These are phyloP conservation scores for Phoma sp. DNA, from an alignment of 2,329 filamentous ascomycete species.

Conservation along the genomic window DNA sequence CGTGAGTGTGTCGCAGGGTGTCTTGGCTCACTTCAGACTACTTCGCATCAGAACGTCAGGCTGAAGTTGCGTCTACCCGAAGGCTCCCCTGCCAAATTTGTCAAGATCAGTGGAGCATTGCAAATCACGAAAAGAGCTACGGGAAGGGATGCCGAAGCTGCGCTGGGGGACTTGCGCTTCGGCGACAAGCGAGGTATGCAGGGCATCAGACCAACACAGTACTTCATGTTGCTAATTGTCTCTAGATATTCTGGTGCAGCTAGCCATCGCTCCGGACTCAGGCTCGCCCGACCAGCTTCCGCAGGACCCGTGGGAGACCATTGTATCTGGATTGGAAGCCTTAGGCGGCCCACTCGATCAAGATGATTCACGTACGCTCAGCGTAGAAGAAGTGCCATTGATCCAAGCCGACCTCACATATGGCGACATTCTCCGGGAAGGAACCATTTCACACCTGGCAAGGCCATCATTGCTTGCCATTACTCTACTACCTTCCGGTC, in stretches of 20 bases:
- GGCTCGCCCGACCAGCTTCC: conserved; percentile 81
- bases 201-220: not conserved
- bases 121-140: conserved; percentile 97
- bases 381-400: conserved; percentile 91
- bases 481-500: conserved; percentile 83
- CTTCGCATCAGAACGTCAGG: conserved; percentile 98
- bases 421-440: conserved; percentile 91
- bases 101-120: conserved; percentile 95
- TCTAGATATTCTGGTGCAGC: conserved; percentile 86
- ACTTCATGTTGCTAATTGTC: conserved; percentile 19
- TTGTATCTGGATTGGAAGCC: conserved; percentile 93
- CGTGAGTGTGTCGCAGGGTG: conserved; percentile 95
- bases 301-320: conserved; percentile 95
- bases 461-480: conserved; percentile 91
- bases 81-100: conserved; percentile 95
- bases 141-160: conserved; percentile 90
- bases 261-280: conserved; percentile 89
- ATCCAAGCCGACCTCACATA: conserved; percentile 94
- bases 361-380: conserved; percentile 81
- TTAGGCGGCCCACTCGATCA: conserved; percentile 85
- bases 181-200: conserved; percentile 78
- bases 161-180: conserved; percentile 88
- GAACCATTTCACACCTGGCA: conserved; percentile 82
- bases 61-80: conserved; percentile 92
- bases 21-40: conserved; percentile 86